Conservation (phyloP, 805 yeast species). For the Metschnikowia dekortorum region DNA sequence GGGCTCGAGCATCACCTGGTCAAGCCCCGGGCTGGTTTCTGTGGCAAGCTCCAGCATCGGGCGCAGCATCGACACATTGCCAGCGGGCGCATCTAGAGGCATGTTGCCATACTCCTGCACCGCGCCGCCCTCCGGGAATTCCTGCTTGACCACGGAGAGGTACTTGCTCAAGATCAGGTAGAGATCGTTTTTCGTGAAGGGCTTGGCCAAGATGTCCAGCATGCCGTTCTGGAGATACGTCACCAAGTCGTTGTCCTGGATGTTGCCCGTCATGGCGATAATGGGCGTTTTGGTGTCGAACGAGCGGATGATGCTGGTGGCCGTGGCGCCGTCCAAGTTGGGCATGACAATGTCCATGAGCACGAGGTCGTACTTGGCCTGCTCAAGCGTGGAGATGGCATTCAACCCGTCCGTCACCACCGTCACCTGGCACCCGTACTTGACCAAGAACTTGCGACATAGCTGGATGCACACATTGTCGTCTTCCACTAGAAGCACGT, state of each 20-base stretch:
- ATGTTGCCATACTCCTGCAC: constrained; percentile 12
- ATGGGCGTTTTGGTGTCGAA: constrained; percentile 85
- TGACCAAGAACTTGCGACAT: constrained; percentile 74
- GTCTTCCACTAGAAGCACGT: constrained; percentile 74
- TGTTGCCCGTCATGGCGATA: constrained; percentile 91
- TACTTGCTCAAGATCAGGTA: constrained; percentile 75
- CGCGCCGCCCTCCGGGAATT: constrained; percentile 11
- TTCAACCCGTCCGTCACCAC: constrained; percentile 90
- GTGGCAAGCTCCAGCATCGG: constrained; percentile 9
- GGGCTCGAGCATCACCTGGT: constrained; percentile 11
- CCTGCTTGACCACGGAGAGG: constrained; percentile 33
- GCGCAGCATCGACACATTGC: constrained; percentile 5
- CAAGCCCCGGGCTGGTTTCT: constrained; percentile 10
- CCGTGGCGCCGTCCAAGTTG: constrained; percentile 82
- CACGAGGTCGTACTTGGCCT: constrained; percentile 68
- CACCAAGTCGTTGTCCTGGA: constrained; percentile 74
- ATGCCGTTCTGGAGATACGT: constrained; percentile 83
- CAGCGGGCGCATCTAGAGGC: constrained; percentile 9
- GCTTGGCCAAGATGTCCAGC: constrained; percentile 90
- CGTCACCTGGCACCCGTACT: constrained; percentile 89
- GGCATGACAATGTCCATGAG: constrained; percentile 91
- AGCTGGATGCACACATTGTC: constrained; percentile 78
- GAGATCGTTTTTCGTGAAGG: constrained; percentile 84
- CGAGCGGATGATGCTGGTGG: constrained; percentile 81
- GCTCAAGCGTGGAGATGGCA: constrained; percentile 74